Evolutionary conservation across 129 eudicot genomes (phyloP).

Genomic region (Solidago caesia): DNA sequence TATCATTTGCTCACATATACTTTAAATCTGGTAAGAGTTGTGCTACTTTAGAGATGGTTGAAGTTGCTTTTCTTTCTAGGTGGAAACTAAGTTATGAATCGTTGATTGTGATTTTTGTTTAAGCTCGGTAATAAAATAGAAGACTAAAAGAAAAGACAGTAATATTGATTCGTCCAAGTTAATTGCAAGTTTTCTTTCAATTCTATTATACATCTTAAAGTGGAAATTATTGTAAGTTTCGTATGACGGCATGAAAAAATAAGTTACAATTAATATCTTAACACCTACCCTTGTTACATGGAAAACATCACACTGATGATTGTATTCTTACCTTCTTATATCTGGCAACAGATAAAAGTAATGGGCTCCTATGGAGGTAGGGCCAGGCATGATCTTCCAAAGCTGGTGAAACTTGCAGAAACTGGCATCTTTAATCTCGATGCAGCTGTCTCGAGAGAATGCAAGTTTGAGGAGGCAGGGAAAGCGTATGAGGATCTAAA

Average conservation of each 20-base stretch:
- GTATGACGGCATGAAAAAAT: no score
- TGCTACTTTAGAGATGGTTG: background rate
- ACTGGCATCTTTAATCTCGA: slow-evolving; percentile 73
- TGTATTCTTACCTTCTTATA: background rate
- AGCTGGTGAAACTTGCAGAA: slow-evolving; percentile 83
- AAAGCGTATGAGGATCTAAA: slow-evolving; percentile 85
- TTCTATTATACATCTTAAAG: no score
- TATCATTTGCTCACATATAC: background rate
- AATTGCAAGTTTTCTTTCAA: no score
- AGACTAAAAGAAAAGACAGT: no score
- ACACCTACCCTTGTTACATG: background rate
- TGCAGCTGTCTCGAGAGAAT: slow-evolving; percentile 85
- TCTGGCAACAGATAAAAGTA: slow-evolving; percentile 65
- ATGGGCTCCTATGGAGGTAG: slow-evolving; percentile 96
- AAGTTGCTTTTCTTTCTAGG: no score
- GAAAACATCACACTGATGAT: background rate
- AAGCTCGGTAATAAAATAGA: no score
- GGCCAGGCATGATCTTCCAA: slow-evolving; percentile 96
- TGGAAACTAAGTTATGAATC: no score
- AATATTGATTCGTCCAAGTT: no score
- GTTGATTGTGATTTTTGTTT: no score
- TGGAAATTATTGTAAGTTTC: no score
- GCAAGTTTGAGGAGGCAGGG: slow-evolving; percentile 73
- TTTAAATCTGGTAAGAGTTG: background rate
- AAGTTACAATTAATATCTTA: no score